A percentile compares a stretch with the other conserved stretches of the same genome.
Conservation (phyloP, 768 basidiomycete species). For the Auricularia auricula-judae region DNA sequence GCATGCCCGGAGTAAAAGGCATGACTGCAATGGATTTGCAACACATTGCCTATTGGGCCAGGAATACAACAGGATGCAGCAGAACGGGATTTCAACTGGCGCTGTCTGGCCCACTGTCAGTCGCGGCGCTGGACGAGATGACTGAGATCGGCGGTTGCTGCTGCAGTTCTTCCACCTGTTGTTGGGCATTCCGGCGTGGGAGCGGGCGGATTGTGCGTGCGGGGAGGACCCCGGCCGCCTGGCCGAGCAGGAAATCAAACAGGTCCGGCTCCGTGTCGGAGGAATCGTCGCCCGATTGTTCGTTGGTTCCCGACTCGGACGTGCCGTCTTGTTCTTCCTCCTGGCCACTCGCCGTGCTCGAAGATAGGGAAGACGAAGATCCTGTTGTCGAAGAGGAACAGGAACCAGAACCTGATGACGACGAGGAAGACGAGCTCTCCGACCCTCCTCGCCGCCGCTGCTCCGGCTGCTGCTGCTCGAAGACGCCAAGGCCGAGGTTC, state of each 20-base stretch:
- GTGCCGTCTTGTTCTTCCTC: not conserved
- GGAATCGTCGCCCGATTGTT: no score
- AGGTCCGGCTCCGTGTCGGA: not conserved
- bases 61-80: not conserved
- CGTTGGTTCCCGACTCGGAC: not conserved
- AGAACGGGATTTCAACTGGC: not conserved
- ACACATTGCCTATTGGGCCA: not conserved
- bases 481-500: conserved; percentile 8
- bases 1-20: not conserved
- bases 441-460: not conserved
- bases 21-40: not conserved
- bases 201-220: not conserved
- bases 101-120: not conserved
- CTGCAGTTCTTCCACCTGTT: not conserved
- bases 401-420: not conserved
- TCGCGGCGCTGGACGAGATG: not conserved
- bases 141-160: not conserved
- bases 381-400: not conserved
- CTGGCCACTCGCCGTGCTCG: not conserved
- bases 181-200: not conserved
- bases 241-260: not conserved
- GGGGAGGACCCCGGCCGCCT: not conserved
- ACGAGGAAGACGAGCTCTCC: not conserved
- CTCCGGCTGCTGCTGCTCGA: not conserved
- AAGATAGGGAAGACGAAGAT: not conserved